These are phyloP conservation scores for Brettanomyces naardenensis DNA, from an alignment of 805 yeast species.

Conservation along the genomic window DNA sequence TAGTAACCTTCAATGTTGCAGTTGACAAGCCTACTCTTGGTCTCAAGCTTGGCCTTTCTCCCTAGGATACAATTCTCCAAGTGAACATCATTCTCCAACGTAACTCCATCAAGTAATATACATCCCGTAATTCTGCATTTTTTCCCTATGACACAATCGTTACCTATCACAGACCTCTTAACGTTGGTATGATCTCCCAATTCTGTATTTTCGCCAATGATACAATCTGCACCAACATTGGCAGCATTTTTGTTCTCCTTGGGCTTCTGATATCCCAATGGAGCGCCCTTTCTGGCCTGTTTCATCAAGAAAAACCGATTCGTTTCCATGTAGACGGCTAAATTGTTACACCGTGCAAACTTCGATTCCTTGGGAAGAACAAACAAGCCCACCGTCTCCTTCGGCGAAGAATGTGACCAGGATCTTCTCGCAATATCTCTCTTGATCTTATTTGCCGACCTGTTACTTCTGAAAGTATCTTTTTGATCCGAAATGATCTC, in stretches of 20 bases:
- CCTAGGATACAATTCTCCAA: slow-evolving; percentile 89
- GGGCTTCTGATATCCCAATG: slow-evolving; percentile 13
- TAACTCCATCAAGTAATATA: slow-evolving; percentile 62
- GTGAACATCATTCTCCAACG: slow-evolving; percentile 67
- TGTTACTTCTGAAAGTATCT: slow-evolving; percentile 22
- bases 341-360: slow-evolving; percentile 71
- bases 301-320: slow-evolving; percentile 68
- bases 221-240: slow-evolving; percentile 79
- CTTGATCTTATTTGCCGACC: slow-evolving; percentile 58
- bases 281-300: slow-evolving; percentile 37
- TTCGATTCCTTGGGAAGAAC: slow-evolving; percentile 61
- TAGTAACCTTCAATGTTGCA: slow-evolving; percentile 84
- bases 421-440: slow-evolving; percentile 87
- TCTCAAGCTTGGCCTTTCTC: slow-evolving; percentile 49
- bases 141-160: slow-evolving; percentile 68
- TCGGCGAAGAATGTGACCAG: slow-evolving; percentile 65
- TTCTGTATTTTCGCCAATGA: slow-evolving; percentile 59
- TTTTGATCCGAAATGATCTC: slow-evolving; percentile 36
- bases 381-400: slow-evolving; percentile 61
- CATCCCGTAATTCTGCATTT: slow-evolving; percentile 86
- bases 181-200: slow-evolving; percentile 81
- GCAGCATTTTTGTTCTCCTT: slow-evolving; percentile 45
- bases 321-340: slow-evolving; percentile 82
- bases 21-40: slow-evolving; percentile 59
- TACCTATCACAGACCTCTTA: slow-evolving; percentile 77